phyloP scores from a whole-genome alignment of 306 rosid genomes.

The Ormosia emarginata region DNA sequence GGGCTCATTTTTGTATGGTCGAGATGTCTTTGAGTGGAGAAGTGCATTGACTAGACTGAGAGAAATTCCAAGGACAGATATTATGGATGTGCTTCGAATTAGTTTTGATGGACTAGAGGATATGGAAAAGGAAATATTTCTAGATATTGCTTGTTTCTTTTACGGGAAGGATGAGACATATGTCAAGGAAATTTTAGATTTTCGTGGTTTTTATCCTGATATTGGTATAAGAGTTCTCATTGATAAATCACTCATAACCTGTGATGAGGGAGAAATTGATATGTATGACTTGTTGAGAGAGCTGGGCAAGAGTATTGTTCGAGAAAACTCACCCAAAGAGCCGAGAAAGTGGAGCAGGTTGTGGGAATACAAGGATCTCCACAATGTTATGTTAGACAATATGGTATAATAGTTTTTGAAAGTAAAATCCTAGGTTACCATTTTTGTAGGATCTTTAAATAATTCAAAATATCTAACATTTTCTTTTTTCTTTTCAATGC shows the following conservation, averaged over 20 bases:
- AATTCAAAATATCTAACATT: neutral
- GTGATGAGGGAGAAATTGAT: rapidly evolving
- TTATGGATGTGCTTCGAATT: neutral
- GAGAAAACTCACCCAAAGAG: neutral
- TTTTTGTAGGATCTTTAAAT: neutral
- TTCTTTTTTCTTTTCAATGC: neutral
- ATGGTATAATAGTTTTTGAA: neutral
- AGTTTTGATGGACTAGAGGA: neutral
- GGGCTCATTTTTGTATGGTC: conserved; percentile 6
- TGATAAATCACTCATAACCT: conserved; percentile 15
- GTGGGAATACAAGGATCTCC: neutral
- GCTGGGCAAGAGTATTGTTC: neutral
- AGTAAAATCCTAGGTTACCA: neutral
- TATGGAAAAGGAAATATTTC: neutral
- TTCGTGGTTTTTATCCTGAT: neutral
- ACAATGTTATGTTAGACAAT: neutral
- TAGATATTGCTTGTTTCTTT: conserved; percentile 18
- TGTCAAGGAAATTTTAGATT: neutral
- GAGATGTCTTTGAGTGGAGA: neutral
- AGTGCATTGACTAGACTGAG: conserved; percentile 13
- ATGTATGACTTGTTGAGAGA: neutral
- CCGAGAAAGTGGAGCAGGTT: conserved; percentile 15
- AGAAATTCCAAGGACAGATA: neutral
- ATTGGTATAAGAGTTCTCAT: neutral
- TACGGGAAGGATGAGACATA: rapidly evolving